phyloP scores from a whole-genome alignment of 768 basidiomycete species.

The Cantharellus cinnabarinus region DNA sequence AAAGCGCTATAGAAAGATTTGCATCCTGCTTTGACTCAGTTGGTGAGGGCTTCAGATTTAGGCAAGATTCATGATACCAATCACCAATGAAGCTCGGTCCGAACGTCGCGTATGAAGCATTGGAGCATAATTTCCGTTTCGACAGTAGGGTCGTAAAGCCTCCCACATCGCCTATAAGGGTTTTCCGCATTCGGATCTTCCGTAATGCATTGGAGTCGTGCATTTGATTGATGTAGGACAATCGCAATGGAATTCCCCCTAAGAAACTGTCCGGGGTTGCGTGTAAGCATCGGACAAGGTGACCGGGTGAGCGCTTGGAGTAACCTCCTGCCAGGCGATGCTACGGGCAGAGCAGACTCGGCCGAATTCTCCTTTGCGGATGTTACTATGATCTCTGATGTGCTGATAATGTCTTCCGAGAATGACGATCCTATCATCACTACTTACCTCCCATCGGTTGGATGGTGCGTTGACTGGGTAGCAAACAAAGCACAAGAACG shows the following conservation, averaged over 20 bases:
- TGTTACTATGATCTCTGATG: constrained; percentile 60
- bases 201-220: constrained; percentile 29
- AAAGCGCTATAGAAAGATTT: not conserved
- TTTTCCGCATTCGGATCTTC: constrained; percentile 42
- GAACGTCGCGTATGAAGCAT: constrained; percentile 65
- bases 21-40: not conserved
- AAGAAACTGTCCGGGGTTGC: constrained; percentile 28
- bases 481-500: no score
- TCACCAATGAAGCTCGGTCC: constrained; percentile 23
- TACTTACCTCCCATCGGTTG: no score
- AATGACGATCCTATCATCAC: not conserved
- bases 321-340: constrained; percentile 39
- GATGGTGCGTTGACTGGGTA: no score
- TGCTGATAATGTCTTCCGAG: not conserved
- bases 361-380: constrained; percentile 46
- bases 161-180: constrained; percentile 46
- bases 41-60: constrained; percentile 28
- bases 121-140: constrained; percentile 80
- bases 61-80: constrained; percentile 83
- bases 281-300: not conserved
- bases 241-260: constrained; percentile 65
- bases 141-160: constrained; percentile 46
- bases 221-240: constrained; percentile 56
- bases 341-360: constrained; percentile 61
- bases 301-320: not conserved